These are phyloP conservation scores for Penicillium atrosanguineum DNA, from an alignment of 495 filamentous ascomycete species.

Conservation along the genomic window DNA sequence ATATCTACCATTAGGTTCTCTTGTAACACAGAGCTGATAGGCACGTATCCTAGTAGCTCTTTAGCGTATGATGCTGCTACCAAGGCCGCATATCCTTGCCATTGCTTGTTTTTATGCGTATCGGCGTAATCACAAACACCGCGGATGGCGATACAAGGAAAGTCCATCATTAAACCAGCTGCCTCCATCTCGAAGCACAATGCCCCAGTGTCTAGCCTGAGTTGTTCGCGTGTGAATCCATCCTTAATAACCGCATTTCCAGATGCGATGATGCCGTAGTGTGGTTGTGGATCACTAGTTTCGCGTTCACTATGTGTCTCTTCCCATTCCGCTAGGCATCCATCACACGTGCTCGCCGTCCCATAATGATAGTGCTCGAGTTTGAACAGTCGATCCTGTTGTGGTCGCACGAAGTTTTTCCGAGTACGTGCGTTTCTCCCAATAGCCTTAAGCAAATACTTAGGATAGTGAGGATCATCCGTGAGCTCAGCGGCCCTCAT, in stretches of 20 bases:
- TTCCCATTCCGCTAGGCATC: not conserved
- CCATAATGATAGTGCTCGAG: not conserved
- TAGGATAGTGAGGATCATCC: slow-evolving; percentile 14
- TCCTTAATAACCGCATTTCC: slow-evolving; percentile 21
- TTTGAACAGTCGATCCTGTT: slow-evolving; percentile 13
- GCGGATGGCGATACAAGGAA: slow-evolving; percentile 13
- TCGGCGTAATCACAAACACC: slow-evolving; percentile 36
- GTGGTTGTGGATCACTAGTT: slow-evolving; percentile 13
- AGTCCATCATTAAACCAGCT: slow-evolving; percentile 27
- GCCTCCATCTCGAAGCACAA: slow-evolving; percentile 32
- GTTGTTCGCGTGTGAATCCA: not conserved
- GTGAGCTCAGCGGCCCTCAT: slow-evolving; percentile 14
- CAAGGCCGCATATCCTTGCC: not conserved
- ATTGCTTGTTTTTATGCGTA: slow-evolving; percentile 6
- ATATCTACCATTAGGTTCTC: slow-evolving; percentile 1
- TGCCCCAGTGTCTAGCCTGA: not conserved
- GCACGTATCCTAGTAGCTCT: slow-evolving; percentile 26
- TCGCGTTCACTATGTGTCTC: not conserved
- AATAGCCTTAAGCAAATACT: slow-evolving; percentile 18
- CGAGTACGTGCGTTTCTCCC: not conserved
- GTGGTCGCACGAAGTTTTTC: not conserved
- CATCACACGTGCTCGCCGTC: not conserved
- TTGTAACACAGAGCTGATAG: not conserved
- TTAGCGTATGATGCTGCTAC: slow-evolving; percentile 17
- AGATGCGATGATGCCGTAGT: slow-evolving; percentile 24